phyloP scores from a whole-genome alignment of 1,139 yeast genomes.

The Blastobotrys capitulatus region DNA sequence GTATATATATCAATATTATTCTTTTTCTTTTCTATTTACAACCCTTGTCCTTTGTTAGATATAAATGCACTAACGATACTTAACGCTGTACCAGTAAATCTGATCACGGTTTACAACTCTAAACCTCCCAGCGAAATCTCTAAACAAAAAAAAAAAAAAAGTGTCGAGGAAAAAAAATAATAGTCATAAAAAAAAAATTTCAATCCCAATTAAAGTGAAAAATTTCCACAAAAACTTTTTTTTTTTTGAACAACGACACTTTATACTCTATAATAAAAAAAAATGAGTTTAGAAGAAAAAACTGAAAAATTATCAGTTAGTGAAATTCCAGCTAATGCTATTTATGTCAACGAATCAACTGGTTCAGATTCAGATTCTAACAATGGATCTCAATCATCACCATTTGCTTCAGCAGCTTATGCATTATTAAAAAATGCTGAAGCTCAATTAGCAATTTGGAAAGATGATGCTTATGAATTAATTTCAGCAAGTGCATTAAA shows the following conservation, averaged over 20 bases:
- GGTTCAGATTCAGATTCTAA: slow-evolving; percentile 58
- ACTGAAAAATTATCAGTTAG: slow-evolving; percentile 3
- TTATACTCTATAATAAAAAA: not conserved
- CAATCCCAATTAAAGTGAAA: too few relatives aligned
- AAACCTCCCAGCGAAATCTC: not conserved
- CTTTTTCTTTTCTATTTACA: too few relatives aligned
- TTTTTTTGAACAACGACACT: not conserved
- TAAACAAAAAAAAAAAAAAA: too few relatives aligned
- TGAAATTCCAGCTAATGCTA: slow-evolving; percentile 17
- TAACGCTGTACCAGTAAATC: not conserved
- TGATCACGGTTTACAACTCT: not conserved
- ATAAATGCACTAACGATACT: too few relatives aligned
- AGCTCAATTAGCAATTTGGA: slow-evolving; percentile 61
- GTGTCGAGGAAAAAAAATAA: not conserved
- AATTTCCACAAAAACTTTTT: not conserved
- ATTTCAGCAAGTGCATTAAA: slow-evolving; percentile 91
- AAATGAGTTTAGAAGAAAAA: slow-evolving; percentile 9
- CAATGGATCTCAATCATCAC: slow-evolving; percentile 58
- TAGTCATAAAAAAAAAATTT: too few relatives aligned
- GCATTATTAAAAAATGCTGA: slow-evolving; percentile 52
- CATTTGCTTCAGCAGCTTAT: slow-evolving; percentile 78
- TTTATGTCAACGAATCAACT: slow-evolving; percentile 64
- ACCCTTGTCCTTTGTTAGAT: too few relatives aligned
- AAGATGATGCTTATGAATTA: slow-evolving; percentile 59
- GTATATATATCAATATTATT: too few relatives aligned